A percentile compares a stretch with the other conserved stretches of the same genome.
phyloP scores from a whole-genome alignment of 768 basidiomycete species.

The Boletus patriciae region DNA sequence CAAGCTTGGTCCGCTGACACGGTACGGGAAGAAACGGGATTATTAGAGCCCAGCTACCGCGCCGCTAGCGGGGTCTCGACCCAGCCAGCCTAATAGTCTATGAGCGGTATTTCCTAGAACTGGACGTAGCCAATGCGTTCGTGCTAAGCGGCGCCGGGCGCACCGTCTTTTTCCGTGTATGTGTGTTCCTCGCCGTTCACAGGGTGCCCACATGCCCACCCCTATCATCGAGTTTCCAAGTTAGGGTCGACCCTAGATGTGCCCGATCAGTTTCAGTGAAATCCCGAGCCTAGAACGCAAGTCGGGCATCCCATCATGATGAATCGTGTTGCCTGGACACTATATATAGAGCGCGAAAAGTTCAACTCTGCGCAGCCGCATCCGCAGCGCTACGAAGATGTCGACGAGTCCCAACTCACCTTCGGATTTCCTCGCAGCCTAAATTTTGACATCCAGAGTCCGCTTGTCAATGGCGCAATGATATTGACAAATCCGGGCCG shows the following conservation, averaged over 20 bases:
- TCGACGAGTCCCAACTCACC: no score
- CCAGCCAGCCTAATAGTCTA: not conserved
- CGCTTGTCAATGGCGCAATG: no score
- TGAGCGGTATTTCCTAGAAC: not conserved
- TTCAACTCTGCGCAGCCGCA: no score
- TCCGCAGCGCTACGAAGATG: no score
- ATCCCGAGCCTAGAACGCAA: not conserved
- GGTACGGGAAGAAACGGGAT: conserved; percentile 13
- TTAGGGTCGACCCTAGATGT: not conserved
- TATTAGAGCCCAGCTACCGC: conserved; percentile 6
- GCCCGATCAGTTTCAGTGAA: not conserved
- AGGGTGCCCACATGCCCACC: conserved; percentile 19
- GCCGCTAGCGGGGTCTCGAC: conserved; percentile 4
- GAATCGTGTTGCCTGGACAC: no score
- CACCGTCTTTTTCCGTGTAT: not conserved
- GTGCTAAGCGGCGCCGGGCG: not conserved
- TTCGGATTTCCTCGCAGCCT: no score
- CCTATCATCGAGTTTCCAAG: not conserved
- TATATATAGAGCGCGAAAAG: no score
- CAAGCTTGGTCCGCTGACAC: not conserved
- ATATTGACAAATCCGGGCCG: no score
- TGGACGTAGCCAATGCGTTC: not conserved
- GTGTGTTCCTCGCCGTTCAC: not conserved
- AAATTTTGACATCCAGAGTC: no score
- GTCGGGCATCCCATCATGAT: not conserved